phyloP scores from a whole-genome alignment of 148 eudicot species.

The Persicaria maculosa region DNA sequence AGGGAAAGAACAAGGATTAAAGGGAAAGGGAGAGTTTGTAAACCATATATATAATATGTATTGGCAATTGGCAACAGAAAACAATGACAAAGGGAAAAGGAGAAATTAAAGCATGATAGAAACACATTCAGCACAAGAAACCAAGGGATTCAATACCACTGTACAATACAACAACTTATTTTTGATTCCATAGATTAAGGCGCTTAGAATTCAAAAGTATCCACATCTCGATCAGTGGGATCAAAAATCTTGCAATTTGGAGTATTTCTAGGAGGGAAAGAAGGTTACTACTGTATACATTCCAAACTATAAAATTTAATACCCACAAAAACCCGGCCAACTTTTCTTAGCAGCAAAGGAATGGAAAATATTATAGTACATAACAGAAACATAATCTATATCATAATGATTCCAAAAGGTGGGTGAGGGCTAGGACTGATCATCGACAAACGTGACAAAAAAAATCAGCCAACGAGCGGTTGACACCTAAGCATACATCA shows the following conservation, averaged over 20 bases:
- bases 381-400: background rate
- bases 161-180: constrained; percentile 8
- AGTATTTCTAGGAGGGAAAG: constrained; percentile 22
- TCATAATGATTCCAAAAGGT: background rate
- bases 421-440: too few species aligned
- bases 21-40: background rate
- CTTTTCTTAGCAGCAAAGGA: constrained; percentile 6
- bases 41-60: background rate
- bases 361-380: background rate
- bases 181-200: constrained; percentile 58
- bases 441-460: too few species aligned
- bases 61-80: background rate
- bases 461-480: background rate
- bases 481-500: background rate
- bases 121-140: constrained; percentile 10
- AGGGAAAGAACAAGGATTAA: constrained; percentile 17
- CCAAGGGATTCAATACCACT: constrained; percentile 8
- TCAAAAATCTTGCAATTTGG: constrained; percentile 52
- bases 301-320: background rate
- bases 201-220: constrained; percentile 86
- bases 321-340: background rate
- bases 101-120: constrained; percentile 51
- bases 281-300: background rate
- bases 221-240: constrained; percentile 37
- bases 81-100: constrained; percentile 26